Base-by-base conservation (phyloP, 2,329 filamentous ascomycete species). In the Escovopsis weberi region DNA sequence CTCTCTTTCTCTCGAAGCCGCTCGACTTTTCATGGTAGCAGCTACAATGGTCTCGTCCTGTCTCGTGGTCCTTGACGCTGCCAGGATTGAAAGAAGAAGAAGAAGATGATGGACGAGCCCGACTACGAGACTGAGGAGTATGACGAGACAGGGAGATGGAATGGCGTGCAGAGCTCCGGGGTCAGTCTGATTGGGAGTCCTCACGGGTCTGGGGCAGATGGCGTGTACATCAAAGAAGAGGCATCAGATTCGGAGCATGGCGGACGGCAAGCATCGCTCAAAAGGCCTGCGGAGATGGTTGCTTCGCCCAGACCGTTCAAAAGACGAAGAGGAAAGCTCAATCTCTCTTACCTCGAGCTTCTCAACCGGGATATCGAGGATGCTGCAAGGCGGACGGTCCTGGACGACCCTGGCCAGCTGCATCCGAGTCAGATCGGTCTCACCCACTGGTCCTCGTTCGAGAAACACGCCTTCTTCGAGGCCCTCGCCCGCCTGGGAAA, bases 381-480 rank as follows among this genome's bases (percentile, higher is more conserved):
- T 49, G 69, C 67, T 11, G 63, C 65, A 0, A 53, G 58, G 11
- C 58, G 58, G 15, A 56, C 60, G 45, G 55, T 60, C 12, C 48
- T 61, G 10, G 50, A 51, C 26, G 45, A 59, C 41, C 52, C 53
- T 12, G 52, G 54, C 3, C 46, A 59, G 12, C 54, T 69, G 44
- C 52, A 61, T 45, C 57, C 39, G 40, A 63, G 33, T 70, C 82
- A 86, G 52, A 63, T 87, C 40, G 87, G 86, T 19, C 67, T 76
- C 26, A 77, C 79, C 1, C 50, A 61, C 10, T 96, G 89, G 89
- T 78, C 74, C 0, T 47, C 70, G 0, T 51, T 63, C 1, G 88
- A 95, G 54, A 94, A 94, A 55, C 64, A 71, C 1, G 51, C 65
- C 0, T 74, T 94, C 45, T 94, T 85, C 56, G 65, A 72, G 12